phyloP scores from a whole-genome alignment of 139 green algal genomes.

The Picochlorum sp. region DNA sequence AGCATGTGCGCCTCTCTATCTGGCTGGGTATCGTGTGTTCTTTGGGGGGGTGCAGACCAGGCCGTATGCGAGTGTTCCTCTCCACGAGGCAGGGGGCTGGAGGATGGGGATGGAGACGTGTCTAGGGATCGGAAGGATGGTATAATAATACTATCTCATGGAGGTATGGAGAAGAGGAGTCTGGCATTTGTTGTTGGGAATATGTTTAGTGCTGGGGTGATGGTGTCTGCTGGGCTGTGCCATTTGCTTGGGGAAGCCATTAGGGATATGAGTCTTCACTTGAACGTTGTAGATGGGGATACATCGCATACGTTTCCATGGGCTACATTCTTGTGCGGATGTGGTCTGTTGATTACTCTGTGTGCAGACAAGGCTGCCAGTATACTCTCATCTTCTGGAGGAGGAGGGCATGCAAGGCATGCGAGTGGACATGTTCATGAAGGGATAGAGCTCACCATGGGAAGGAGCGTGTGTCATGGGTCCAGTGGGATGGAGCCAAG shows the following conservation, averaged over 20 bases:
- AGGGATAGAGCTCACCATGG: conserved; percentile 7
- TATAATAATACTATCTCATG: background rate
- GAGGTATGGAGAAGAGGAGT: conserved; percentile 27
- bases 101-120: no score
- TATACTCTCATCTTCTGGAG: background rate
- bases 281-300: no score
- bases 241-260: conserved; percentile 52
- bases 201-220: conserved; percentile 68
- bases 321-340: conserved; percentile 40
- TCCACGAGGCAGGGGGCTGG: no score
- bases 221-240: conserved; percentile 68
- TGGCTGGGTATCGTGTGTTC: background rate
- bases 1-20: conserved; percentile 29
- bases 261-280: conserved; percentile 9
- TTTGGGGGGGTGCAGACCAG: no score
- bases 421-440: background rate
- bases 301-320: conserved; percentile 25
- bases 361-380: conserved; percentile 21
- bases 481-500: no score
- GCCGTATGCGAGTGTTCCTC: no score
- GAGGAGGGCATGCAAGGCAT: background rate
- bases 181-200: conserved; percentile 67
- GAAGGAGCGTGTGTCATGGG: background rate
- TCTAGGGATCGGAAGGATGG: no score
- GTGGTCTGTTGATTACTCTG: conserved; percentile 38